Conservation (phyloP, 1,139 yeast species). For the Saccharomyces hybrid region DNA sequence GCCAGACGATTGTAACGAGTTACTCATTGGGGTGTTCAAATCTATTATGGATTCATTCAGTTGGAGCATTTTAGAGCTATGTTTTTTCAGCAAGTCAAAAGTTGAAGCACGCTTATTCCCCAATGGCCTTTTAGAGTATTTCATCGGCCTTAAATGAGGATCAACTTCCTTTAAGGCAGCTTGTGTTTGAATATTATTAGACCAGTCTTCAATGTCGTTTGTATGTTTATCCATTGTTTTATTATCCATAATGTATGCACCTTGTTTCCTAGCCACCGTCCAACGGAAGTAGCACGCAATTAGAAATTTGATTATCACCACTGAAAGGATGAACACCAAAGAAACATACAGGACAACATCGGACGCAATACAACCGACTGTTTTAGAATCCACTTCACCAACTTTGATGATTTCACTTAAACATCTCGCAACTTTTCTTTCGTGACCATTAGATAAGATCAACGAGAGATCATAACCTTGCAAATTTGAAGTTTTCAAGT, state of each 20-base stretch:
- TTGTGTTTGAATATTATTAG: constrained; percentile 45
- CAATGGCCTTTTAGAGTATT: constrained; percentile 10
- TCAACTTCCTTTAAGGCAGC: constrained; percentile 51
- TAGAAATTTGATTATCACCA: constrained; percentile 67
- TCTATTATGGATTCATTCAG: constrained; percentile 10
- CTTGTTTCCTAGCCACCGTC: constrained; percentile 71
- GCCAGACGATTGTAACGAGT: constrained; percentile 6
- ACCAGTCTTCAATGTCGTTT: constrained; percentile 72
- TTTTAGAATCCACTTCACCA: constrained; percentile 81
- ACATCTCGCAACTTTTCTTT: constrained; percentile 72
- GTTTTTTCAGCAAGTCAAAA: constrained; percentile 23
- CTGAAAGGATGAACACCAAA: constrained; percentile 72
- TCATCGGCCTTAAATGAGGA: constrained; percentile 33
- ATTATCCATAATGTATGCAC: constrained; percentile 58
- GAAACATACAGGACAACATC: constrained; percentile 73
- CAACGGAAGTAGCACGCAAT: constrained; percentile 88
- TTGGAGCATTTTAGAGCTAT: constrained; percentile 20
- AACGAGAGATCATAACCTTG: constrained; percentile 79
- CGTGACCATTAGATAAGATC: constrained; percentile 59
- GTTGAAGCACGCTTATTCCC: constrained; percentile 10
- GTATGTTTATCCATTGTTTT: constrained; percentile 47
- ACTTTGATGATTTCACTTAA: constrained; percentile 78
- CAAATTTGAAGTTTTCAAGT: constrained; percentile 50
- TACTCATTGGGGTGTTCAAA: neutral
- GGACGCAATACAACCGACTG: constrained; percentile 95